Conservation (phyloP, 2,329 filamentous ascomycete genomes). For the Beauveria australis region DNA sequence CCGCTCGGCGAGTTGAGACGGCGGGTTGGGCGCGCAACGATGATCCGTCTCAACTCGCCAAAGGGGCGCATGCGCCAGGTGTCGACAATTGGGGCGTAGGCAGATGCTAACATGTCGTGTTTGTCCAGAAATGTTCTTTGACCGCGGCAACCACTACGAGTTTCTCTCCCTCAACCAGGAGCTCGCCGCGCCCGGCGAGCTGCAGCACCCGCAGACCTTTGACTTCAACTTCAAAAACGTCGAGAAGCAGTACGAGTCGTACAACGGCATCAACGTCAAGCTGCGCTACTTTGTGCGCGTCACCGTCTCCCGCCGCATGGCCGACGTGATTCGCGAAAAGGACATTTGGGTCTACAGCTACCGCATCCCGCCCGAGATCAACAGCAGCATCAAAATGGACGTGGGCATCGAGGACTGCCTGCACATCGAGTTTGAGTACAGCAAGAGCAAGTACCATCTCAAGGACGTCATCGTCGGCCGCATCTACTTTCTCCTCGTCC, state of each 20-base stretch:
- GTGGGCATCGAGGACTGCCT: constrained; percentile 98
- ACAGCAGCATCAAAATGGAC: constrained; percentile 99
- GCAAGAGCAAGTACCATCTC: constrained; percentile 97
- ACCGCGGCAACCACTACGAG: constrained; percentile 98
- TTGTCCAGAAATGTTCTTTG: constrained; percentile 91
- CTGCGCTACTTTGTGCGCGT: constrained; percentile 97
- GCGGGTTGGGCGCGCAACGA: neutral
- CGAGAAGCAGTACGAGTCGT: constrained; percentile 99
- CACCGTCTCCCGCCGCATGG: constrained; percentile 93
- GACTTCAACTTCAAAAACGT: constrained; percentile 99
- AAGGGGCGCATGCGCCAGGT: neutral
- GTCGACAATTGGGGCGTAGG: neutral
- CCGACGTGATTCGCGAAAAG: constrained; percentile 96
- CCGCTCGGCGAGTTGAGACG: neutral
- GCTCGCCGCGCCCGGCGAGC: constrained; percentile 89
- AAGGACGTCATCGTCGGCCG: constrained; percentile 98
- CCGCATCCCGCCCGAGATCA: constrained; percentile 94
- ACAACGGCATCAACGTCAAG: constrained; percentile 99
- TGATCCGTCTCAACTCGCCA: too few relatives aligned
- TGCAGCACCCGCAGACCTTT: constrained; percentile 97
- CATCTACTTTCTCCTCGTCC: constrained; percentile 95
- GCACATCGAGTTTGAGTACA: constrained; percentile 99
- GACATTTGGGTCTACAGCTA: constrained; percentile 99
- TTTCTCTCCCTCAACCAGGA: constrained; percentile 97
- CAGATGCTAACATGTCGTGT: neutral